Evolutionary conservation across 768 basidiomycete species (phyloP).

Genomic region (Termitomyces eurrhizus): DNA sequence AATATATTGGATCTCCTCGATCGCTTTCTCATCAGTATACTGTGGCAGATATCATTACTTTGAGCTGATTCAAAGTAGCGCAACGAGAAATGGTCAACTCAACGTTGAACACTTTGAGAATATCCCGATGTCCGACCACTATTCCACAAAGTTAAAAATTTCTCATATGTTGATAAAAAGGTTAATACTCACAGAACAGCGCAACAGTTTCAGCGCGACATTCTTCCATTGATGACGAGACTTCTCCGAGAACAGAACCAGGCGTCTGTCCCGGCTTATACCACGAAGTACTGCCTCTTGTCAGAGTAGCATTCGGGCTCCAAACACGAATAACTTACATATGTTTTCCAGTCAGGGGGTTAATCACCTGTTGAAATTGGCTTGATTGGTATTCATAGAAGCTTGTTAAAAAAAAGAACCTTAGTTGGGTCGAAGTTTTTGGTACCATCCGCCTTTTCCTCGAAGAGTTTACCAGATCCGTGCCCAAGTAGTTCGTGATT

Average conservation of each 20-base stretch:
- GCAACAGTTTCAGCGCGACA: constrained; percentile 90
- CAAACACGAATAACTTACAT: constrained; percentile 41
- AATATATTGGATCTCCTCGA: constrained; percentile 77
- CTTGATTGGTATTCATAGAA: neutral
- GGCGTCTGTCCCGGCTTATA: constrained; percentile 86
- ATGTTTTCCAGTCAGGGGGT: constrained; percentile 74
- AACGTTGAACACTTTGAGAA: constrained; percentile 79
- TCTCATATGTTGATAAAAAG: neutral
- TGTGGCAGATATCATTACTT: constrained; percentile 21
- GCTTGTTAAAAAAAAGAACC: constrained; percentile 23
- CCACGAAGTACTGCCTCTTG: constrained; percentile 61
- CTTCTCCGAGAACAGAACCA: constrained; percentile 78
- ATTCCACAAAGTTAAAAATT: neutral
- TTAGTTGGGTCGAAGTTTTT: constrained; percentile 80
- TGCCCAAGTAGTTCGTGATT: constrained; percentile 89
- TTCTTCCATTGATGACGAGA: constrained; percentile 90
- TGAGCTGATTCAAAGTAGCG: neutral
- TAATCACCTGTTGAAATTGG: constrained; percentile 51
- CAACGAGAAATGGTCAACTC: constrained; percentile 18
- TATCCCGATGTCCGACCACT: constrained; percentile 75
- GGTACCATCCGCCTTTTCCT: constrained; percentile 69
- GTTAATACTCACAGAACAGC: constrained; percentile 56
- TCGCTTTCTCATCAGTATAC: constrained; percentile 65
- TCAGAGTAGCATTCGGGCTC: neutral
- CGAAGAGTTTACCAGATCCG: constrained; percentile 80